Conservation (phyloP, 441 rosid species). For the Euphorbia schlechtendalii region DNA sequence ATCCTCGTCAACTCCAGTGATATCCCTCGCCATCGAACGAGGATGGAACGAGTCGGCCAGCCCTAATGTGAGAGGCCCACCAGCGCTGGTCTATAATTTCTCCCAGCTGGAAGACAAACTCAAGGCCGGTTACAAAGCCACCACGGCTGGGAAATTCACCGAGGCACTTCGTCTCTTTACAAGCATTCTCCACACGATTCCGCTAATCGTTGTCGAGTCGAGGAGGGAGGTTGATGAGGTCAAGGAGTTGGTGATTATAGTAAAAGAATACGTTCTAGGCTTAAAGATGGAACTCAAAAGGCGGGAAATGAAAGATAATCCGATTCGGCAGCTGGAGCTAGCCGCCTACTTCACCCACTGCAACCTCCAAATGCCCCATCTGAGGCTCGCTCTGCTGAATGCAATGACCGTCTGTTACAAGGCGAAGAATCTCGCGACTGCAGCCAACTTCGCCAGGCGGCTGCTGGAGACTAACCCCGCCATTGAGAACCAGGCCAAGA, state of each 20-base stretch:
- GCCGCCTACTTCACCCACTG: constrained; percentile 92
- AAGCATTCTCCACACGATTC: constrained; percentile 75
- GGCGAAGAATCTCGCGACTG: constrained; percentile 62
- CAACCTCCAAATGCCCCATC: constrained; percentile 68
- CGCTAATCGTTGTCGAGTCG: constrained; percentile 72
- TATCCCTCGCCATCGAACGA: constrained; percentile 66
- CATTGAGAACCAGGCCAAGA: constrained; percentile 54
- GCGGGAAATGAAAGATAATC: constrained; percentile 56
- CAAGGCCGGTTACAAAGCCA: constrained; percentile 73
- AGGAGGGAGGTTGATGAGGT: constrained; percentile 93
- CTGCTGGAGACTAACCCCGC: constrained; percentile 69
- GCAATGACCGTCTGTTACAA: constrained; percentile 75
- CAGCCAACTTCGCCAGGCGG: constrained; percentile 67
- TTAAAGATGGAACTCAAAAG: constrained; percentile 68
- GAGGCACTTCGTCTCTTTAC: constrained; percentile 67
- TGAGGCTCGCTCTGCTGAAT: constrained; percentile 55
- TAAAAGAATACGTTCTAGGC: constrained; percentile 75
- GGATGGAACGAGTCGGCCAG: constrained; percentile 69
- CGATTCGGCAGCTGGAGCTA: constrained; percentile 70
- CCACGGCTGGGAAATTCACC: constrained; percentile 56
- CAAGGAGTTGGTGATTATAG: constrained; percentile 61
- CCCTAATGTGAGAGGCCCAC: constrained; percentile 66
- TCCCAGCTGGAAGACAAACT: constrained; percentile 79
- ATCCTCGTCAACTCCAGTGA: constrained; percentile 57
- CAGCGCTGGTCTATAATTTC: constrained; percentile 55